Base-by-base conservation (phyloP, 139 green algal genomes). In the Auxenochlorella pyrenoidosa region DNA sequence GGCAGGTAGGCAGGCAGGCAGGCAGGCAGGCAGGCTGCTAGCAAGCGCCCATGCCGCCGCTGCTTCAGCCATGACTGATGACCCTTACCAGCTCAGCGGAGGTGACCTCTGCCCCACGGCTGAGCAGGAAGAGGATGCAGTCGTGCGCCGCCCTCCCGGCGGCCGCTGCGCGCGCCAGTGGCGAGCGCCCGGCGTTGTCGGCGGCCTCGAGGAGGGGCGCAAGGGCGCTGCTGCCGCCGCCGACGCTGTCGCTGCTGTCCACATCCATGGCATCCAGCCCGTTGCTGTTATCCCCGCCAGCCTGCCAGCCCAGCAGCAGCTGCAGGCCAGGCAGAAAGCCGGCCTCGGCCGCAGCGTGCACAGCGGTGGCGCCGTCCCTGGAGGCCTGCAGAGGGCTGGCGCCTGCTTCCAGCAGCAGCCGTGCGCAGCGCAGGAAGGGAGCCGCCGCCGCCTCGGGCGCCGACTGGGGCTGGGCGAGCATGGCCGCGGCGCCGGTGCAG, bases 321-420 rank as follows among this genome's bases (percentile, higher is more conserved):
- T 75, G 51, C 6, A 82, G n/a, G 70, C 70, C 54, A 0, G 47
- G 5, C 40, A 72, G 16, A 1, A 73, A 73, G 71, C 83, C 83
- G 34, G 22, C 70, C 26, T 72, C 83, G 2, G 83, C 47, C 12
- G 70, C 83, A 58, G 51, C 51, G 70, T 87, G 83, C 51, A 87
- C 51, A 16, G 83, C 38, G 2, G 71, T 82, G 36, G 28, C 63
- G 47, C 71, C 71, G 34, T 87, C 83, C 28, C 32, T 58, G 38
- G 70, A 58, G 2, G 70, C 24, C 3, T 78, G 70, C 47, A 60
- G 32, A 4, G 59, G 22, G n/a, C 58, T 73, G 40, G 83, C 83
- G 0, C 83, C 83, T 1, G 36, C 51, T 3, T 22, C 71, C 47
- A 87, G 26, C 70, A 87, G 83, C 70, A 82, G 51, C 34, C 40